Evolutionary conservation across 345 rosid species (phyloP), one percentile per base, ranked within the genome.

Genomic region (Cardamine occulta): DNA sequence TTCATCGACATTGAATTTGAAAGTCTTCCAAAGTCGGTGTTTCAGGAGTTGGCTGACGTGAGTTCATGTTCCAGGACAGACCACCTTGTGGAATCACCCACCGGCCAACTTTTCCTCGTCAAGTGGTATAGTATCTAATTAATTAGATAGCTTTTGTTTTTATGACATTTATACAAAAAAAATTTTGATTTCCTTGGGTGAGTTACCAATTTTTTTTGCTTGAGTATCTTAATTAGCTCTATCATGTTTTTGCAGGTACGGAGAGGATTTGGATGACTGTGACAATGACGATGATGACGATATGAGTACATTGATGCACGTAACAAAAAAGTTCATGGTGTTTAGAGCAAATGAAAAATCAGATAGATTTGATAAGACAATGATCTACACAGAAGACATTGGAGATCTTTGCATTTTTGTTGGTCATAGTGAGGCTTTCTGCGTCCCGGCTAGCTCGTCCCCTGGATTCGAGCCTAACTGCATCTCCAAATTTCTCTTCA

Each of bases 31-130:
- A 4, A 24, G 62, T 68, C 39, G 4, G 73, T 26, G 5, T 11
- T 15, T 9, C 8, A n/a, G 0, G 51, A 54, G 63, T 10, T 37
- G 39, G 24, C 21, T 17, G 51, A 26, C 1, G 10, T 40, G 13
- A 55, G 6, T 29, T 26, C 63, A 2, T 55, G 63, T 55, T 40
- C 63, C 18, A 68, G 12, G 39, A 68, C 73, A 24, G 51, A 24
- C 24, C 73, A 68, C 8, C 26, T 54, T 40, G 63, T 68, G 7
- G 73, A 68, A 21, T 54, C 73, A n/a, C 63, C 73, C 12, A n/a
- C 73, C 15, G 73, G 52, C 35, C 49, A 68, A 42, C 63, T 15
- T 39, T 68, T 54, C 39, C 61, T 39, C 10, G 44, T 52, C 47
- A 67, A 52, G 24, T 67, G 72, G 71, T 56, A 56, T 63, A 63